Evolutionary conservation across 768 basidiomycete species (phyloP), one percentile per base, ranked within the genome.

Genomic region (Tylopilus felleus): DNA sequence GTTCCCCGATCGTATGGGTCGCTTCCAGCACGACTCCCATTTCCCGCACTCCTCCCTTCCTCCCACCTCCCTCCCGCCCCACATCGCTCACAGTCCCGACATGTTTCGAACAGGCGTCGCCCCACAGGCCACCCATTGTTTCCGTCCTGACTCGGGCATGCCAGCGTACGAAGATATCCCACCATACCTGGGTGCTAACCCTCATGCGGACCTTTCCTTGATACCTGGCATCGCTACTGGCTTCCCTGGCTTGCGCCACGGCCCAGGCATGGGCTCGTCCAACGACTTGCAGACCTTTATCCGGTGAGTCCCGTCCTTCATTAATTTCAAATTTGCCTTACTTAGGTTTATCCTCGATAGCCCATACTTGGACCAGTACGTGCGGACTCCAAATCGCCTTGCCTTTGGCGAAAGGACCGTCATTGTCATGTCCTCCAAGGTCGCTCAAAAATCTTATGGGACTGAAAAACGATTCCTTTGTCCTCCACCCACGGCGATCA

Each of bases 391-490:
- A 36, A 96, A 96, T 68, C 82, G 94, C 28, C 80, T 97, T 43
- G 89, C 88, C 1, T 88, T 88, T 62, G 96, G 96, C 47, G 96
- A 98, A 70, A 84, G 93, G 45, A 93, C 93, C 5, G 83, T 98
- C 56, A 89, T 98, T 56, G 89, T 98, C 63, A 94, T 97, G 90
- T 95, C 93, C n/a, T 93, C 90, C 68, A 93, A 90, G 66, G 94
- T 98, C 28, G 96, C 93, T 4, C 96, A 98, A 77, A 96, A 98
- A 68, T 93, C 91, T 9, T 98, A 98, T 67, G 95, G 94, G 35
- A 93, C 88, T 17, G 95, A 98, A 71, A 97, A 97, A 71, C 81
- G 95, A 41, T 96, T 95, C 80, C 80, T 95, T 33, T 96, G 92
- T 67, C 93, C 91, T 8, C 95, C 90, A 51, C 94, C 94, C 9